These are phyloP conservation scores for Chrysoporthe austroafricana DNA, from an alignment of 2,329 filamentous ascomycete genomes.

Conservation along the genomic window DNA sequence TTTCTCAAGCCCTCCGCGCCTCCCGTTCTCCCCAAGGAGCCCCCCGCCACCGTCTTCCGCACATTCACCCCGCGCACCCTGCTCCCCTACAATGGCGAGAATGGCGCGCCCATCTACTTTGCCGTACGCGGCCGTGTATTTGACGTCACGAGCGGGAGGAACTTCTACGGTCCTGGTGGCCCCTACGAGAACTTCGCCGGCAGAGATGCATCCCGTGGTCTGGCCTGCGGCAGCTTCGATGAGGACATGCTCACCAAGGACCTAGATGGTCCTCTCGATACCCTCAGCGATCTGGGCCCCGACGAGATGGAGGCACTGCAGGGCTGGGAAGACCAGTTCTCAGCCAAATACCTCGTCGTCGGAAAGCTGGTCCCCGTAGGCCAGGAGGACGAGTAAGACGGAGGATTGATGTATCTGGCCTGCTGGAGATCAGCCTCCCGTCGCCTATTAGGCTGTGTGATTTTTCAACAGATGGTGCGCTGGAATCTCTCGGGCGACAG, in stretches of 20 bases:
- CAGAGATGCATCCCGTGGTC: slow-evolving; percentile 81
- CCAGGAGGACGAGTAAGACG: slow-evolving; percentile 39
- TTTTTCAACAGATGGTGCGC: background rate
- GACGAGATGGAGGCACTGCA: slow-evolving; percentile 83
- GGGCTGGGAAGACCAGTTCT: slow-evolving; percentile 93
- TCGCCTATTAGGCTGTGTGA: background rate
- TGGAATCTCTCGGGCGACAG: background rate
- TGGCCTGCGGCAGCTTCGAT: slow-evolving; percentile 92
- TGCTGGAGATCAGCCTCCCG: background rate
- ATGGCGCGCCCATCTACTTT: slow-evolving; percentile 78
- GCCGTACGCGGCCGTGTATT: slow-evolving; percentile 92
- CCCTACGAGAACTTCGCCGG: slow-evolving; percentile 97
- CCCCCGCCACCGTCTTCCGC: slow-evolving; percentile 64
- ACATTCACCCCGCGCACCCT: slow-evolving; percentile 79
- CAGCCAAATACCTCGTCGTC: slow-evolving; percentile 93
- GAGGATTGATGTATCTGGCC: background rate
- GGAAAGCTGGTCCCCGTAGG: slow-evolving; percentile 72
- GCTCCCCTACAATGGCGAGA: slow-evolving; percentile 80
- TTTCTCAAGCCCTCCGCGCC: slow-evolving; percentile 55
- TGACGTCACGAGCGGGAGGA: slow-evolving; percentile 82
- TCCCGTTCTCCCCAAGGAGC: slow-evolving; percentile 52
- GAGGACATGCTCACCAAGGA: slow-evolving; percentile 94
- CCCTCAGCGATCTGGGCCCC: slow-evolving; percentile 68
- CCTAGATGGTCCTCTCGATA: slow-evolving; percentile 80
- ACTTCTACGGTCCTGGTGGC: slow-evolving; percentile 95